A percentile compares a stretch with the other conserved stretches of the same genome.
Evolutionary conservation across 164 flowering plant species (phyloP).

Genomic region (Cinnamomum micranthum): DNA sequence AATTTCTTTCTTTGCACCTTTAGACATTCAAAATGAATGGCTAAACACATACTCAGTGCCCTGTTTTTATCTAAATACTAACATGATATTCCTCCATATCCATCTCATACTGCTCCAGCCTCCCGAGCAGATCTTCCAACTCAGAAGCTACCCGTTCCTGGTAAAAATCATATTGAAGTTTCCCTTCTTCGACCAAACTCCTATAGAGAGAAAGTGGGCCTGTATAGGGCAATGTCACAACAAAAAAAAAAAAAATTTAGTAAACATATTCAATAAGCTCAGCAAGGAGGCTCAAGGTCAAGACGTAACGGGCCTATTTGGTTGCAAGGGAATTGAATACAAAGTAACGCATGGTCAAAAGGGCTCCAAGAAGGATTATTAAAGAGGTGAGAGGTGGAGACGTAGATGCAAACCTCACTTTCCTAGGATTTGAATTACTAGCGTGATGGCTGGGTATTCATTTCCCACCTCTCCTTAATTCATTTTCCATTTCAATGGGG

Average conservation of each 20-base stretch:
- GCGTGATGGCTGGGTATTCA: too few species aligned
- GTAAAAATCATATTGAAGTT: slow-evolving; percentile 68
- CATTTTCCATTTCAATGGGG: too few species aligned
- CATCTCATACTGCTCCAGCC: slow-evolving; percentile 76
- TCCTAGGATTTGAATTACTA: too few species aligned
- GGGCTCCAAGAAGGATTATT: background rate
- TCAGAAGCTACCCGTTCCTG: slow-evolving; percentile 81
- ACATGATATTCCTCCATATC: slow-evolving; percentile 93
- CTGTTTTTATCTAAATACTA: slow-evolving; percentile 1
- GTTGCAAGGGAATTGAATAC: background rate
- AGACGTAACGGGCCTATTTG: too few species aligned
- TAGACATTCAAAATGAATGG: background rate
- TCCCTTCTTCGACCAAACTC: slow-evolving; percentile 61
- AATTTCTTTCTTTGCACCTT: background rate
- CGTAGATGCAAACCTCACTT: too few species aligned
- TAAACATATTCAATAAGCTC: background rate
- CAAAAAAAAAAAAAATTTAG: background rate
- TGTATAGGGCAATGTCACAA: slow-evolving; percentile 15
- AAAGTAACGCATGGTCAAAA: background rate
- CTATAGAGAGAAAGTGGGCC: slow-evolving; percentile 64
- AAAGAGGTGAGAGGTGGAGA: background rate
- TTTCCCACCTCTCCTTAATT: too few species aligned
- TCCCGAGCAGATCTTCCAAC: slow-evolving; percentile 63
- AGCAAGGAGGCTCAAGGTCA: background rate
- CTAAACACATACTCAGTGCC: slow-evolving; percentile 4